These are phyloP conservation scores for Naegleria gruberi DNA, from an alignment of 208 protist species.

Conservation along the genomic window DNA sequence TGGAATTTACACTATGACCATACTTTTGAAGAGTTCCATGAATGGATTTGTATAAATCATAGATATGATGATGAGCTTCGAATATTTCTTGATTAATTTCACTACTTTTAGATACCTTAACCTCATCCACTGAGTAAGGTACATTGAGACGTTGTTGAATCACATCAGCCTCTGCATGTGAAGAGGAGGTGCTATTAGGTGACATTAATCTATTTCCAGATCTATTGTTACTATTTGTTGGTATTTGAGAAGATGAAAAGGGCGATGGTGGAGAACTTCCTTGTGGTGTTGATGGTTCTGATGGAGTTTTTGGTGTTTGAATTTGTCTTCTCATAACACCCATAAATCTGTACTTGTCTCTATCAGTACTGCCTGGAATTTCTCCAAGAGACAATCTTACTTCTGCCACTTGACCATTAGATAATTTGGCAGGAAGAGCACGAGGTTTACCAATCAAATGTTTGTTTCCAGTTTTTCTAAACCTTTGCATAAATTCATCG, in stretches of 20 bases:
- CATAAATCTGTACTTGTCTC: neutral
- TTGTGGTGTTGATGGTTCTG: neutral
- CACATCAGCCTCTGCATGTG: neutral
- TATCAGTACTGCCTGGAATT: neutral
- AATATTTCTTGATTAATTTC: neutral
- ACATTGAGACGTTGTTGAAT: neutral
- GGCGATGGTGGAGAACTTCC: neutral
- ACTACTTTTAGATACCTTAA: neutral
- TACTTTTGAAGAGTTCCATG: neutral
- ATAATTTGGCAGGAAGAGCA: neutral
- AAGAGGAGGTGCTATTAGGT: neutral
- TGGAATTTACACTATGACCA: neutral
- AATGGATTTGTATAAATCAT: neutral
- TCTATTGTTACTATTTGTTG: no score
- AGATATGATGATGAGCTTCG: neutral
- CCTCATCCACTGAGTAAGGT: neutral
- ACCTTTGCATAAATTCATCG: neutral
- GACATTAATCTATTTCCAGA: neutral
- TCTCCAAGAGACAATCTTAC: neutral
- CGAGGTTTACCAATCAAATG: neutral
- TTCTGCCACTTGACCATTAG: neutral
- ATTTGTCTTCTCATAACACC: neutral
- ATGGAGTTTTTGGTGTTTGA: no score
- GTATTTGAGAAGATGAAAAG: neutral
- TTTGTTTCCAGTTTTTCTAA: conserved; percentile 2